phyloP scores from a whole-genome alignment of 2,329 filamentous ascomycete genomes.

The Venturia effusa region DNA sequence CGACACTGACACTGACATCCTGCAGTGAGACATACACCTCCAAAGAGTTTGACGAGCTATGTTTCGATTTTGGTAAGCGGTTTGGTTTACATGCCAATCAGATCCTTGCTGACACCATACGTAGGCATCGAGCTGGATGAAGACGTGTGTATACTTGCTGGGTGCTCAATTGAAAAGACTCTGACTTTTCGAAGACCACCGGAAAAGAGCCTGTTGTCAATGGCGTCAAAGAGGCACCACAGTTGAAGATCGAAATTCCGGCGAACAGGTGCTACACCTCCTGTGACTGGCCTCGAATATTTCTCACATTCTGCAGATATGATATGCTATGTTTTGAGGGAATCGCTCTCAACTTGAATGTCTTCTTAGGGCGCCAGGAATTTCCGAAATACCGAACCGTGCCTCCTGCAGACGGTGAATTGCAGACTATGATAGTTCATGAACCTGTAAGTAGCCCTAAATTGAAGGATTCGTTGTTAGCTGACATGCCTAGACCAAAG shows the following conservation, averaged over 20 bases:
- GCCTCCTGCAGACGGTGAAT: slow-evolving; percentile 58
- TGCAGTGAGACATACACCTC: slow-evolving; percentile 63
- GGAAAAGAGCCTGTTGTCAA: slow-evolving; percentile 62
- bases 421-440: slow-evolving; percentile 71
- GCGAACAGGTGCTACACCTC: slow-evolving; percentile 64
- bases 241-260: slow-evolving; percentile 96
- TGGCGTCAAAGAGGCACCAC: slow-evolving; percentile 74
- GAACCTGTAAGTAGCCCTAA: slow-evolving; percentile 40
- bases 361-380: slow-evolving; percentile 69
- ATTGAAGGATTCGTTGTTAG: neutral
- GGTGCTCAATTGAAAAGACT: neutral
- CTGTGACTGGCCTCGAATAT: neutral
- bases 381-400: slow-evolving; percentile 72
- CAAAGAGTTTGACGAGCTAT: slow-evolving; percentile 91
- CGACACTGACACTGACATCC: slow-evolving; percentile 16
- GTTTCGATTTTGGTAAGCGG: slow-evolving; percentile 79
- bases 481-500: slow-evolving; percentile 46
- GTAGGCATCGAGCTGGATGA: slow-evolving; percentile 85
- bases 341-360: slow-evolving; percentile 88
- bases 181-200: slow-evolving; percentile 22
- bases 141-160: slow-evolving; percentile 42
- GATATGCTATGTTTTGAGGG: slow-evolving; percentile 97
- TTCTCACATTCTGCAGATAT: slow-evolving; percentile 37
- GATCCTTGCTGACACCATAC: neutral
- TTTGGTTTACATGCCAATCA: neutral